Percentiles rank a stretch among this genome's conserved stretches.
These are phyloP conservation scores for Aspergillus hiratsukae DNA, from an alignment of 2,329 filamentous ascomycete genomes.

Conservation along the genomic window DNA sequence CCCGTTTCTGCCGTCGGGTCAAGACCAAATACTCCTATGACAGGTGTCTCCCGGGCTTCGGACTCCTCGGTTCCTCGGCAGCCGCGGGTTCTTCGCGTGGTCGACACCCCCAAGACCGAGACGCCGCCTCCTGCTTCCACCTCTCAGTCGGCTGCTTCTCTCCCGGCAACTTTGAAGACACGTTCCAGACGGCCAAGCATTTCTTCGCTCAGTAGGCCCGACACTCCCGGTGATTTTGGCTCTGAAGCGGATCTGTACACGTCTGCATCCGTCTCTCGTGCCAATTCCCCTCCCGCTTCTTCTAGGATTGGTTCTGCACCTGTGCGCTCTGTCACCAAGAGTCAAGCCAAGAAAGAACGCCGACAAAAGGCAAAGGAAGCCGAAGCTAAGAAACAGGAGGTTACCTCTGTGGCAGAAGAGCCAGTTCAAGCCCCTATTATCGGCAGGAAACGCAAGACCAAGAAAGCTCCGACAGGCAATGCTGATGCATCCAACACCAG, in stretches of 20 bases:
- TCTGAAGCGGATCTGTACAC: conserved; percentile 57
- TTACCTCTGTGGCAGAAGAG: conserved; percentile 43
- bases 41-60: conserved; percentile 32
- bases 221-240: conserved; percentile 56
- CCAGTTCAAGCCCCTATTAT: conserved; percentile 57
- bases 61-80: conserved; percentile 37
- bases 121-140: conserved; percentile 28
- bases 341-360: conserved; percentile 57
- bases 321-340: conserved; percentile 57
- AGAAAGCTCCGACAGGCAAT: conserved; percentile 37
- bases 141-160: conserved; percentile 29
- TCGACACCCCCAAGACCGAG: conserved; percentile 54
- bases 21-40: conserved; percentile 47
- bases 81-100: conserved; percentile 53
- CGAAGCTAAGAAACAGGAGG: conserved; percentile 42
- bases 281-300: conserved; percentile 52
- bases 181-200: conserved; percentile 39
- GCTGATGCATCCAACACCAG: conserved; percentile 14
- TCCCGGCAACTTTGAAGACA: conserved; percentile 26
- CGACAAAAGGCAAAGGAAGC: conserved; percentile 46
- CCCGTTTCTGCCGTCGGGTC: conserved; percentile 37
- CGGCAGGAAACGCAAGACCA: conserved; percentile 58
- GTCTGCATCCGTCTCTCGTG: conserved; percentile 56
- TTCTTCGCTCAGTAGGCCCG: conserved; percentile 55
- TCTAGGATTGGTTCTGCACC: conserved; percentile 57